Evolutionary conservation across 495 filamentous ascomycete genomes (phyloP), one percentile per base, ranked within the genome.

Genomic region (Tuber melanosporum): DNA sequence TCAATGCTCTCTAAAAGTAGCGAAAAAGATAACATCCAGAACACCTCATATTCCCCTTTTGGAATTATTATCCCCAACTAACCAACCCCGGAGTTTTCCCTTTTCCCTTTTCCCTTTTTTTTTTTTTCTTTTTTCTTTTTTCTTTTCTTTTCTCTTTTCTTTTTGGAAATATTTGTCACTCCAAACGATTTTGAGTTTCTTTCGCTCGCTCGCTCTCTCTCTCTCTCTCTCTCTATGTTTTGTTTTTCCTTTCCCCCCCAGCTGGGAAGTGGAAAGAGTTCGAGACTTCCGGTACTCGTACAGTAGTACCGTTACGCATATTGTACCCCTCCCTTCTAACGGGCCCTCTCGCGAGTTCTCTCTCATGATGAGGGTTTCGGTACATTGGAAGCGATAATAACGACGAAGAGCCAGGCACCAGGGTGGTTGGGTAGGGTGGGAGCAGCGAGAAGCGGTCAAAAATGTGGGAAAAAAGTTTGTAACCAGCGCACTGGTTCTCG

Each of bases 401-500:
- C 47, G 12, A 22, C 47, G 17, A 49, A 3, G 47, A 49, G 12
- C 14, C 12, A 17, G 45, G 45, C 15, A 43, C 42, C 42, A 1
- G 42, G 47, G 47, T 10, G 47, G 47, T 49, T 49, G 47, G 47
- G 46, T 15, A 47, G 3, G 14, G 17, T 47, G 14, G 46, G 46
- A 19, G 46, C 46, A 47, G 46, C 46, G 46, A 47, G 14, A 47
- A 20, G 19, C 5, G 19, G 47, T 20, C 12, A 20, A 22, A 49
- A 20, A 20, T 49, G 17, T 22, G 17, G 46, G 19, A 49, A 49
- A 49, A 49, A 49, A 22, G 47, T 49, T 76, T 74, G 76, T 80
- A 80, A 80, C 78, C 78, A 80, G 71, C 76, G 69, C 77, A 47
- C 76, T 80, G 78, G 78, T 80, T 80, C 78, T 80, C 78, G 78